phyloP scores from a whole-genome alignment of 768 basidiomycete species.

The Lactarius pseudohatsudake region DNA sequence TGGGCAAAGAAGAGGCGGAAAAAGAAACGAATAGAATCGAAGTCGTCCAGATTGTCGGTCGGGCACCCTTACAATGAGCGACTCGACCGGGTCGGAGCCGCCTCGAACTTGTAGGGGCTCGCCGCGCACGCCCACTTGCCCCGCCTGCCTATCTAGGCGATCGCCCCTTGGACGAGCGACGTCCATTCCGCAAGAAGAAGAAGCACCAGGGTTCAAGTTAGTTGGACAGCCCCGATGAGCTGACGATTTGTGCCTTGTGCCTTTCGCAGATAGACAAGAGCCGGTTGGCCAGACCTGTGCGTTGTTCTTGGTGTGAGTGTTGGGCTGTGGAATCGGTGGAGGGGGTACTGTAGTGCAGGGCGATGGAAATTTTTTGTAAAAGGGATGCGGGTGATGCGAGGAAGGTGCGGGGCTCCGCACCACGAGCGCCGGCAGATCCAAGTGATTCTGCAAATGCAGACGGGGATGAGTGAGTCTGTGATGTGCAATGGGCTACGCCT shows the following conservation, averaged over 20 bases:
- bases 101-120: neutral
- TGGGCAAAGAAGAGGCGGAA: neutral
- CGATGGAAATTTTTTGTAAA: too few relatives aligned
- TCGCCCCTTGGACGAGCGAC: slow-evolving; percentile 6
- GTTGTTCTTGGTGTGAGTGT: neutral
- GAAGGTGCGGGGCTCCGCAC: neutral
- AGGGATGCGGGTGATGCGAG: neutral
- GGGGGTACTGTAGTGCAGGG: neutral
- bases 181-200: slow-evolving; percentile 15
- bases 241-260: neutral
- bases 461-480: neutral
- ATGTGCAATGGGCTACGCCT: neutral
- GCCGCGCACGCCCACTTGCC: neutral
- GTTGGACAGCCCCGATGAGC: neutral
- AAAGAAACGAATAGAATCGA: neutral
- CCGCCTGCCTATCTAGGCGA: slow-evolving; percentile 22
- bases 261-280: neutral
- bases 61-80: too few relatives aligned
- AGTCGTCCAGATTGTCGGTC: neutral
- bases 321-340: neutral
- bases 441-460: neutral
- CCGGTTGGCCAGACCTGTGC: neutral
- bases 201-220: neutral
- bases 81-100: too few relatives aligned
- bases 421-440: neutral